Evolutionary conservation across 257 asterid genomes (phyloP).

Genomic region (Nyctanthes arbortristis): DNA sequence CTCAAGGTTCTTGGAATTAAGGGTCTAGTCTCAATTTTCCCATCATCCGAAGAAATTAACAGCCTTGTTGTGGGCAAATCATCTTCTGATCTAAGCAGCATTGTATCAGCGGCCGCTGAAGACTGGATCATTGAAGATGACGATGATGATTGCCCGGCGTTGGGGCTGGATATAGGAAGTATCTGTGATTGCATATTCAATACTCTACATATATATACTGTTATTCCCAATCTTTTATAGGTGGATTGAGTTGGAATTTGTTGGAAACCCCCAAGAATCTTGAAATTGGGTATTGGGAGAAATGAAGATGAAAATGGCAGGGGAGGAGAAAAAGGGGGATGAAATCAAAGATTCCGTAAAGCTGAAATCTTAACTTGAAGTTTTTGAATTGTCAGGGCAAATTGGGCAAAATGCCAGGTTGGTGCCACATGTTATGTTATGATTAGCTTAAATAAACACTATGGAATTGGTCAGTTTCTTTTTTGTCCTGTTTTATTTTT

Average conservation of each 20-base stretch:
- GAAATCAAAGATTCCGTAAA: not conserved
- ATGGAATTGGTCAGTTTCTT: constrained; percentile 5
- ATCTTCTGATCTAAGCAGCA: constrained; percentile 57
- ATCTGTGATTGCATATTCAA: constrained; percentile 38
- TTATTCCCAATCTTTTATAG: too few relatives aligned
- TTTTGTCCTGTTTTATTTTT: not conserved
- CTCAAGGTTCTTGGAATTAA: constrained; percentile 62
- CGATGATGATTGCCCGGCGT: constrained; percentile 27
- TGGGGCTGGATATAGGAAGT: constrained; percentile 61
- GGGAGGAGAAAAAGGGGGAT: too few relatives aligned
- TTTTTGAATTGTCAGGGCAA: not conserved
- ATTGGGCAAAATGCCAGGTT: constrained; percentile 14
- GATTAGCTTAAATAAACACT: constrained; percentile 3
- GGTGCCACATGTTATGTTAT: constrained; percentile 21
- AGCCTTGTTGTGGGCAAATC: constrained; percentile 45
- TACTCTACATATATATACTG: not conserved
- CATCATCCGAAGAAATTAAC: constrained; percentile 51
- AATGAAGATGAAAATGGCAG: constrained; percentile 11
- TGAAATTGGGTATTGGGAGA: not conserved
- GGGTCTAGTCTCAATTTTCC: constrained; percentile 53
- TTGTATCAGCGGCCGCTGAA: constrained; percentile 31
- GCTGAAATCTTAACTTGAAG: constrained; percentile 1
- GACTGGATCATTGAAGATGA: constrained; percentile 36
- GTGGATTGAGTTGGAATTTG: constrained; percentile 27
- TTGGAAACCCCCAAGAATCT: constrained; percentile 19